These are phyloP conservation scores for Solanum hybrid DNA, from an alignment of 305 asterid genomes.

Conservation along the genomic window DNA sequence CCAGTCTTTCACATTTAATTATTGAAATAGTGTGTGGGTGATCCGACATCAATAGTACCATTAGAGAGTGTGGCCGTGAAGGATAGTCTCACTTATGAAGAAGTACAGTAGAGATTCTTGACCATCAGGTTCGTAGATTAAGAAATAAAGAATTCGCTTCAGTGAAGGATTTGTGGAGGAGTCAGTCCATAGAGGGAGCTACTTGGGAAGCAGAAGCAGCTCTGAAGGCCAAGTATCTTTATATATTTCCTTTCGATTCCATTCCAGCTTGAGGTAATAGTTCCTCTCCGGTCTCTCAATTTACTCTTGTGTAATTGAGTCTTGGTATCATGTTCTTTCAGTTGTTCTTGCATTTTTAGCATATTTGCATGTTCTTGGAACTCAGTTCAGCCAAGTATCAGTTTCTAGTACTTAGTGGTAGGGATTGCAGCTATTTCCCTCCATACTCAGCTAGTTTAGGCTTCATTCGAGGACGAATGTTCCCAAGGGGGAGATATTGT, in stretches of 20 bases:
- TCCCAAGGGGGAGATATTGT: not conserved
- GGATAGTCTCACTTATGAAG: not conserved
- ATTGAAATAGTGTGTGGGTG: not conserved
- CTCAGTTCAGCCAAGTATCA: no score
- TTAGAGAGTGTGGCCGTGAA: not conserved
- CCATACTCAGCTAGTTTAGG: not conserved
- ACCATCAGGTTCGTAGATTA: not conserved
- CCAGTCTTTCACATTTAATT: not conserved
- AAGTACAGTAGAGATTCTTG: not conserved
- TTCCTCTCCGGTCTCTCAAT: no score
- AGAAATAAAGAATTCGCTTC: not conserved
- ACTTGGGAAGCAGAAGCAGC: no score
- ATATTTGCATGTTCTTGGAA: no score
- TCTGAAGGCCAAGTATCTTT: no score
- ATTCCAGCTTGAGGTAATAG: no score
- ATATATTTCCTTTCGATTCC: no score
- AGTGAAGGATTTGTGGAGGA: not conserved
- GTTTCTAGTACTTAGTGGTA: not conserved
- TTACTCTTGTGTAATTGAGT: no score
- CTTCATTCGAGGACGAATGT: not conserved
- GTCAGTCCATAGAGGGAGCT: not conserved
- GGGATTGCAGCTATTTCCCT: not conserved
- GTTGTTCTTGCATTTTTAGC: no score
- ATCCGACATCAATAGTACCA: not conserved
- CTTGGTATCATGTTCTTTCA: no score